A percentile compares a stretch with the other conserved stretches of the same genome.
Conservation (phyloP, 495 filamentous ascomycete genomes). For the Penicillium nucicola region DNA sequence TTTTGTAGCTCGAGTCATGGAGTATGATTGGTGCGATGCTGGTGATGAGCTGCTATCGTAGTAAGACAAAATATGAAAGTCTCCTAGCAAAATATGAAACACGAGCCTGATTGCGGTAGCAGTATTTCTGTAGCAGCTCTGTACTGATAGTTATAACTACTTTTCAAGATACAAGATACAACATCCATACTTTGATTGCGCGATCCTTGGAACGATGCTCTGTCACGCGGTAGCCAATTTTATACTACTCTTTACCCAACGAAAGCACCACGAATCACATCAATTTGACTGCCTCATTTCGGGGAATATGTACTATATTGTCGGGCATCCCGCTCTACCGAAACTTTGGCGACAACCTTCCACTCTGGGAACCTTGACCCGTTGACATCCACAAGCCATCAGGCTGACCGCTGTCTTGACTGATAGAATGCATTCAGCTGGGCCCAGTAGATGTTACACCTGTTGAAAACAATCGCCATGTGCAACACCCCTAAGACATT, state of each 20-base stretch:
- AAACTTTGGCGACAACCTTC: too few relatives aligned
- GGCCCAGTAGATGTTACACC: background rate
- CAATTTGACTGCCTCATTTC: background rate
- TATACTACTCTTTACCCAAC: too few relatives aligned
- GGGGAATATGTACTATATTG: background rate
- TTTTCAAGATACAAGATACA: too few relatives aligned
- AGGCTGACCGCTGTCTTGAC: background rate
- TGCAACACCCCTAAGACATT: background rate
- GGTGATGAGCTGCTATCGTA: slow-evolving; percentile 26
- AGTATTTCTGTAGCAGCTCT: too few relatives aligned
- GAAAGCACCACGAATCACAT: background rate
- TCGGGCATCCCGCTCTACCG: too few relatives aligned
- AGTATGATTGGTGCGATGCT: slow-evolving; percentile 69
- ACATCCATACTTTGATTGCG: background rate
- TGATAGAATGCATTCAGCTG: background rate
- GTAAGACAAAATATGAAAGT: background rate
- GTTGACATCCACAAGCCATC: background rate
- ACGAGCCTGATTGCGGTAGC: background rate
- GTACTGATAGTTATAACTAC: background rate
- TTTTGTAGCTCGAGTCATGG: slow-evolving; percentile 65
- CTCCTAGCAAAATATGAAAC: background rate
- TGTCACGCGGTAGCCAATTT: background rate
- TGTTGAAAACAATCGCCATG: background rate
- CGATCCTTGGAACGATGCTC: too few relatives aligned
- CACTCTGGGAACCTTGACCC: background rate